These are phyloP conservation scores for Metschnikowia hibisci DNA, from an alignment of 805 yeast species.

Conservation along the genomic window DNA sequence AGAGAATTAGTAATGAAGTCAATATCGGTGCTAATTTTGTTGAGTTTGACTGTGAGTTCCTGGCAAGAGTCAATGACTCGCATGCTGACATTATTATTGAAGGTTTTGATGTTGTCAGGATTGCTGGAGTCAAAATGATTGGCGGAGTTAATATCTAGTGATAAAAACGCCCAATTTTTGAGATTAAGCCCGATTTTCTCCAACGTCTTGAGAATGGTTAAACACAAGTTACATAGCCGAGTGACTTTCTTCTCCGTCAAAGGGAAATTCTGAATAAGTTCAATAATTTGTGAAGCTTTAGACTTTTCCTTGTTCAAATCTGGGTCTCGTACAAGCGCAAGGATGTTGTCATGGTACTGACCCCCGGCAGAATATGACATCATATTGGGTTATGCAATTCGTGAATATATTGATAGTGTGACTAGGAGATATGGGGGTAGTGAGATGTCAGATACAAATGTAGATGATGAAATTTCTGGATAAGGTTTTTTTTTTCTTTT, in stretches of 20 bases:
- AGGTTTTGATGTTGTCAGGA: constrained; percentile 24
- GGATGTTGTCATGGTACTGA: constrained; percentile 44
- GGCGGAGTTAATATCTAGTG: constrained; percentile 46
- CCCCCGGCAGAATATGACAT: constrained; percentile 2
- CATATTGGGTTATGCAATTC: not conserved
- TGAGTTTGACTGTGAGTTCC: constrained; percentile 41
- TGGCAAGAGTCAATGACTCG: constrained; percentile 50
- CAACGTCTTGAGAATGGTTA: constrained; percentile 46
- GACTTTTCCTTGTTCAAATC: constrained; percentile 40
- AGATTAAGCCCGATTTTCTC: constrained; percentile 46
- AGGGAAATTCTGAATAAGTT: constrained; percentile 42
- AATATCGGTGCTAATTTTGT: constrained; percentile 42
- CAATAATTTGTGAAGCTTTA: constrained; percentile 38
- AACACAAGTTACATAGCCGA: constrained; percentile 45
- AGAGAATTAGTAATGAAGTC: constrained; percentile 45
- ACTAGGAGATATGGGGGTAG: no score
- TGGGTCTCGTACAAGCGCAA: constrained; percentile 47
- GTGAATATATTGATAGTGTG: no score
- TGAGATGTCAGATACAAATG: not conserved
- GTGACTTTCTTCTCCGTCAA: constrained; percentile 41
- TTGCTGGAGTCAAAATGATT: constrained; percentile 29
- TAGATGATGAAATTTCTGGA: no score
- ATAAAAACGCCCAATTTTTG: constrained; percentile 53
- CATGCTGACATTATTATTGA: constrained; percentile 52
- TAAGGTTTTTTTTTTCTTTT: no score